Base-by-base conservation (phyloP, 331 rosid species). In the Dryas integrifolia region DNA sequence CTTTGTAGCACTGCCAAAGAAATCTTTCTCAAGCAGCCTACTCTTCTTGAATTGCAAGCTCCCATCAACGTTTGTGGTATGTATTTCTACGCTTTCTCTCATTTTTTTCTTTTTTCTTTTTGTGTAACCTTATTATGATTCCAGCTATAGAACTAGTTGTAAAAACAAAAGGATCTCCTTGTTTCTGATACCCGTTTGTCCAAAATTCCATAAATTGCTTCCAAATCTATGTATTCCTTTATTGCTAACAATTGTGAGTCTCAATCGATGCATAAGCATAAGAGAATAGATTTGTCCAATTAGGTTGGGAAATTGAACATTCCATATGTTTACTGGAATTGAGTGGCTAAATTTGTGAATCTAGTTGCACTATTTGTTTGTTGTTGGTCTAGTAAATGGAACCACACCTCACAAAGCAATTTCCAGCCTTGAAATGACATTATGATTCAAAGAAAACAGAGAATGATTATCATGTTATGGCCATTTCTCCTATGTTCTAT, bases 1-100 rank as follows among this genome's bases (percentile, higher is more conserved):
- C 90, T 92, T 55, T 92, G 97, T 81, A 45, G 67, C 57, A 67
- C 76, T 2, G 93, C 92, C 49, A 92, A 89, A 73, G 85, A 87
- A 46, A 69, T 92, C 40, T 86, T 92, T 67, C 92, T 92, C 16
- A 48, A 78, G 75, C 97, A 92, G 70, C 97, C 96, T 66, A 83
- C 52, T 50, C 92, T 92, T 10, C 87, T 92, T 2, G 90, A 89
- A 77, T 77, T 92, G 71, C 86, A 86, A 81, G 97, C 97, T 69
- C 97, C 97, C 13, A 88, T 92, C 21, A 87, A 92, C 78, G 84
- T 92, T 44, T 92, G 97, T 52, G 97, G 97, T 88, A 82, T 3
- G 24, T 5, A 30, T 53, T 41, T 15, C 5, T 18, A 18, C 3
- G 35, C 15, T 14, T 50, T 40, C 4, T 7, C 24, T 10, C 10